Conservation (phyloP, 495 filamentous ascomycete genomes). For the Pseudomonodictys pantanalensis region DNA sequence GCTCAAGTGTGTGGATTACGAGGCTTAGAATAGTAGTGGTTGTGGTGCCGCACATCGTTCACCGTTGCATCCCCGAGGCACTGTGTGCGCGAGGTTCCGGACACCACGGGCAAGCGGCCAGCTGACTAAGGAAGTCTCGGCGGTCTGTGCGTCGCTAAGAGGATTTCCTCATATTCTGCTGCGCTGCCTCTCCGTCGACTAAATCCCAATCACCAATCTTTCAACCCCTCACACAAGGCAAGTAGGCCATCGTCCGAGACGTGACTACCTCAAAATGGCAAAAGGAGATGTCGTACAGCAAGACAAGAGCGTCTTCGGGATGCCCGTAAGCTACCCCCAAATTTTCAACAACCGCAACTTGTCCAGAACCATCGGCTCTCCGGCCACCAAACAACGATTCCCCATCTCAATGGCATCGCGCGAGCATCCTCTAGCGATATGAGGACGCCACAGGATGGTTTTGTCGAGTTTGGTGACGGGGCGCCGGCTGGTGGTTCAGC, state of each 20-base stretch:
- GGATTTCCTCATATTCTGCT: no score
- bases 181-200: background rate
- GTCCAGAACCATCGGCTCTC: conserved; percentile 6
- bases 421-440: conserved; percentile 7
- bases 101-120: background rate
- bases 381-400: background rate
- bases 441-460: conserved; percentile 20
- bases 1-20: no score
- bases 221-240: background rate
- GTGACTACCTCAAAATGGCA: conserved; percentile 43
- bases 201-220: background rate
- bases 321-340: conserved; percentile 64
- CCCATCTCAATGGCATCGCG: conserved; percentile 26
- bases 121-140: no score
- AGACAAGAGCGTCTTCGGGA: conserved; percentile 85
- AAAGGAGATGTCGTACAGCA: conserved; percentile 37
- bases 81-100: background rate
- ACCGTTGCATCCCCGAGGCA: background rate
- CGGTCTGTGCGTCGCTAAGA: no score
- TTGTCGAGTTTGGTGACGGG: conserved; percentile 29
- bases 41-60: background rate
- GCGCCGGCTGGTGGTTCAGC: conserved; percentile 29
- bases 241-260: no score
- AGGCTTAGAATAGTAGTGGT: no score
- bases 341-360: conserved; percentile 6